Conservation (phyloP, 768 basidiomycete genomes). For the Lactarius pseudohatsudake region DNA sequence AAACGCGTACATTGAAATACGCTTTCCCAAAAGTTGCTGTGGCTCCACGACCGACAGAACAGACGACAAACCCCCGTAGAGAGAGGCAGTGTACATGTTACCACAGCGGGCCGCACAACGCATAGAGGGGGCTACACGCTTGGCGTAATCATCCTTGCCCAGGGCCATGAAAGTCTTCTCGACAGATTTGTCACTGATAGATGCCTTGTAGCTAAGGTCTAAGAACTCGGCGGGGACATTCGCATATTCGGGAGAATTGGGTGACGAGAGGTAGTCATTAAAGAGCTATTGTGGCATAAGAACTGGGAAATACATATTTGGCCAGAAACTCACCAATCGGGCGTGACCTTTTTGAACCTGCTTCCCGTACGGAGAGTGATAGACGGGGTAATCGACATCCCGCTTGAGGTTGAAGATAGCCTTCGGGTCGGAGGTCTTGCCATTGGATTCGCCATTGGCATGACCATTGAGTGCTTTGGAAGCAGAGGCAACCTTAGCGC, state of each 20-base stretch:
- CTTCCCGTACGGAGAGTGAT: constrained; percentile 99
- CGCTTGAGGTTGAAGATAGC: constrained; percentile 58
- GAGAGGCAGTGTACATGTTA: constrained; percentile 97
- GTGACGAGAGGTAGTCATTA: constrained; percentile 88
- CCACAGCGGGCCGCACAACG: constrained; percentile 87
- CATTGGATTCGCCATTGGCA: constrained; percentile 34
- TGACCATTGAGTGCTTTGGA: constrained; percentile 40
- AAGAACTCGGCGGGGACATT: constrained; percentile 72
- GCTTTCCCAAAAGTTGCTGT: constrained; percentile 71
- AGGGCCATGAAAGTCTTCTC: constrained; percentile 92
- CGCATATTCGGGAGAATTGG: constrained; percentile 65
- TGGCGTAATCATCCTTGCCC: constrained; percentile 71
- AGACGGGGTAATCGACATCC: constrained; percentile 87
- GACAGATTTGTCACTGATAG: constrained; percentile 89
- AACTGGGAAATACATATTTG: constrained; percentile 12
- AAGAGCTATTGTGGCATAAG: constrained; percentile 42
- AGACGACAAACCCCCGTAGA: constrained; percentile 92
- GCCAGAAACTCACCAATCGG: constrained; percentile 54
- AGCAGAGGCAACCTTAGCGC: constrained; percentile 72
- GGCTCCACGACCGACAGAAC: constrained; percentile 75
- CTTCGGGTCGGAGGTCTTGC: constrained; percentile 41
- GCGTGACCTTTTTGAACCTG: constrained; percentile 97
- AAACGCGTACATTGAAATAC: constrained; percentile 93
- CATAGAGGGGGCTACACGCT: constrained; percentile 79
- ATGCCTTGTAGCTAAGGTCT: constrained; percentile 61